Percentiles rank a stretch among this genome's conserved stretches.
These are phyloP conservation scores for Pichia sp. DNA, from an alignment of 1,139 yeast genomes.

Conservation along the genomic window DNA sequence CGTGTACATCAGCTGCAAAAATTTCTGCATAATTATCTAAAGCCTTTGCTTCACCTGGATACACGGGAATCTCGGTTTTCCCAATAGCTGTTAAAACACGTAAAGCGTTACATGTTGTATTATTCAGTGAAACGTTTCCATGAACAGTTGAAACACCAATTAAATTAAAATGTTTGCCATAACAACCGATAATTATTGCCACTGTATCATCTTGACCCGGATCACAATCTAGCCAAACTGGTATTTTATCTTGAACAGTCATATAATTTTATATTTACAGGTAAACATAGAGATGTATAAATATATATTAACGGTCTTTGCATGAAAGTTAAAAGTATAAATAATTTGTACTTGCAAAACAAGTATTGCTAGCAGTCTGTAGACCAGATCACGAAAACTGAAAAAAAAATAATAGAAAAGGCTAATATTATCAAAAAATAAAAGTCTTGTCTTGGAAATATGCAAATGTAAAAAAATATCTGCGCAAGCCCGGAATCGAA, in stretches of 20 bases:
- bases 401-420: no score
- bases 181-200: slow-evolving; percentile 60
- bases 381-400: no score
- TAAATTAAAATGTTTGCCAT: slow-evolving; percentile 52
- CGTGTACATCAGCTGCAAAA: slow-evolving; percentile 53
- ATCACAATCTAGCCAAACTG: slow-evolving; percentile 89
- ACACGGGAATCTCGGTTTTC: slow-evolving; percentile 51
- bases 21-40: slow-evolving; percentile 46
- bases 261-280: no score
- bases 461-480: no score
- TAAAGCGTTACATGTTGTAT: slow-evolving; percentile 67
- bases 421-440: no score
- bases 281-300: no score
- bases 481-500: slow-evolving; percentile 18
- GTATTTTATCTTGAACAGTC: no score
- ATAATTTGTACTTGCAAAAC: no score
- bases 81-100: slow-evolving; percentile 58
- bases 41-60: slow-evolving; percentile 58
- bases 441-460: no score
- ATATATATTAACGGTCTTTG: no score
- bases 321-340: no score
- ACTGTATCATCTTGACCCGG: slow-evolving; percentile 90
- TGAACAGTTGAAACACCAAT: slow-evolving; percentile 77
- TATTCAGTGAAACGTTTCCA: slow-evolving; percentile 66
- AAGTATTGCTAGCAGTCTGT: no score